A percentile compares a stretch with the other conserved stretches of the same genome.
phyloP scores from a whole-genome alignment of 768 basidiomycete species.

The Chalciporus pseudorubinellus region DNA sequence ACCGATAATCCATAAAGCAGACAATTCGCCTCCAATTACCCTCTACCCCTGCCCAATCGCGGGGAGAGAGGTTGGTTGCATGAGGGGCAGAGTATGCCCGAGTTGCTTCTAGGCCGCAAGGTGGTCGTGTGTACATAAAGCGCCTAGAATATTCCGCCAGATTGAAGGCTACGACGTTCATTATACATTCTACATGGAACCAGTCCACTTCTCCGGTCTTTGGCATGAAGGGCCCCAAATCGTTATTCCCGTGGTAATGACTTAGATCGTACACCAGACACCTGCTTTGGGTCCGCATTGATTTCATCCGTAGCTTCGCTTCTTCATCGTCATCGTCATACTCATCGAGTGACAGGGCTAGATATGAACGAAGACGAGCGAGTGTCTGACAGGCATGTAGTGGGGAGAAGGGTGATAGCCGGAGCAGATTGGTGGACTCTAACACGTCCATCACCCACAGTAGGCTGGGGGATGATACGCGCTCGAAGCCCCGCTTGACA shows the following conservation, averaged over 20 bases:
- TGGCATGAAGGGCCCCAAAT: constrained; percentile 58
- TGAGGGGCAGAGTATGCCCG: constrained; percentile 56
- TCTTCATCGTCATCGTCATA: constrained; percentile 28
- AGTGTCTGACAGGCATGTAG: constrained; percentile 31
- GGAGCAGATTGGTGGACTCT: constrained; percentile 38
- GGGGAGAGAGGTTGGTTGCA: constrained; percentile 25
- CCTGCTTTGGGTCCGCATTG: constrained; percentile 47
- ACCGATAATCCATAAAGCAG: constrained; percentile 81
- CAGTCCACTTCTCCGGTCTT: constrained; percentile 49
- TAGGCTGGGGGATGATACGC: constrained; percentile 38
- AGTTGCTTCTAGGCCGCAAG: constrained; percentile 48
- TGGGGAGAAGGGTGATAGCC: constrained; percentile 5
- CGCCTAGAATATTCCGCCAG: constrained; percentile 43
- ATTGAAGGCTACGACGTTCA: constrained; percentile 54
- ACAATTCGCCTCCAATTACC: constrained; percentile 75
- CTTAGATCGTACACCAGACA: constrained; percentile 63
- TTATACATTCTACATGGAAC: constrained; percentile 59
- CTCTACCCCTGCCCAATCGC: constrained; percentile 75
- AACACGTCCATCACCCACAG: constrained; percentile 47
- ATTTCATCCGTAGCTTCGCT: constrained; percentile 25
- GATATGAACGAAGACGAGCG: constrained; percentile 47
- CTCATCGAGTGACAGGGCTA: constrained; percentile 44
- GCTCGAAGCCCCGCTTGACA: constrained; percentile 19
- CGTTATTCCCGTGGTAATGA: constrained; percentile 48
- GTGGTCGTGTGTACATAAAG: constrained; percentile 42